These are phyloP conservation scores for Pilobolus umbonatus DNA, from an alignment of 192 early-diverging fungal genomes.

Conservation along the genomic window DNA sequence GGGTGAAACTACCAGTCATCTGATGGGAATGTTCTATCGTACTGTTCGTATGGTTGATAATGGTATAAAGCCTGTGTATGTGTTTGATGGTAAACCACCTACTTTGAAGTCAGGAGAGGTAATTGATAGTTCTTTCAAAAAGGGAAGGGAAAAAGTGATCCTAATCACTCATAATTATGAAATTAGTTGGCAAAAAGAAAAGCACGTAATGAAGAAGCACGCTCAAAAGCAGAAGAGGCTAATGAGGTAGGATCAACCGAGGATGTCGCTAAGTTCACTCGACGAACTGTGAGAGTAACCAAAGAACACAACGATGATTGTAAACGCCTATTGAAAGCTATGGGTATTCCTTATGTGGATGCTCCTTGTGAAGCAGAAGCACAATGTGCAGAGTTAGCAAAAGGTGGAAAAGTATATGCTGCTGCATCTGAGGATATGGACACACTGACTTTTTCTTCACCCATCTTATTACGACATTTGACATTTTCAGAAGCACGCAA, in stretches of 20 bases:
- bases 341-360: constrained; percentile 91
- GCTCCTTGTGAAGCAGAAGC: constrained; percentile 98
- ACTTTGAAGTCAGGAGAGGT: constrained; percentile 88
- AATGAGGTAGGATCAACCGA: constrained; percentile 70
- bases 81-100: constrained; percentile 98
- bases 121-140: constrained; percentile 6
- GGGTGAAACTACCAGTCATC: constrained; percentile 94
- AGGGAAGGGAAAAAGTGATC: background rate
- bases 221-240: constrained; percentile 63
- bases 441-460: constrained; percentile 89
- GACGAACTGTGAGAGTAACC: constrained; percentile 89
- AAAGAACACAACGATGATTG: constrained; percentile 93
- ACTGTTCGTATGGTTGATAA: constrained; percentile 95
- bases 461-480: constrained; percentile 86
- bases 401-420: constrained; percentile 86
- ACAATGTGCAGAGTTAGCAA: constrained; percentile 91
- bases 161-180: constrained; percentile 3
- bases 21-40: constrained; percentile 96
- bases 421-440: constrained; percentile 99
- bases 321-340: constrained; percentile 76
- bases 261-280: constrained; percentile 80
- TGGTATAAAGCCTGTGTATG: constrained; percentile 94
- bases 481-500: constrained; percentile 90
- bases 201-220: constrained; percentile 67
- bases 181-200: constrained; percentile 66